These are phyloP conservation scores for Blastomyces percursus DNA, from an alignment of 2,329 filamentous ascomycete species.

Conservation along the genomic window DNA sequence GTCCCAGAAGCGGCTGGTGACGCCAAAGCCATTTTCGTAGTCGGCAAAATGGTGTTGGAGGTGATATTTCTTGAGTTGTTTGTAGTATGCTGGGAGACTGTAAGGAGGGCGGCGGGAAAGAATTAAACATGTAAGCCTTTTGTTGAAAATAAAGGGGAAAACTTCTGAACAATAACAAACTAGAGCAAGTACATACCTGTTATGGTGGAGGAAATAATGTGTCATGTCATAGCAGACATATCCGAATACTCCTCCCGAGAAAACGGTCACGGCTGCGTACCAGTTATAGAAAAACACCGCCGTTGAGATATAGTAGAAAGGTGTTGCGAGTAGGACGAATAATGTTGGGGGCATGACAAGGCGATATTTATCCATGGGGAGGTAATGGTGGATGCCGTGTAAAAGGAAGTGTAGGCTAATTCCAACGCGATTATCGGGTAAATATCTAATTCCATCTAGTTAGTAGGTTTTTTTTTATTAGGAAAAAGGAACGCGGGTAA, in stretches of 20 bases:
- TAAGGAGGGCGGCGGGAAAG: conserved; percentile 8
- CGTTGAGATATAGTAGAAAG: conserved; percentile 90
- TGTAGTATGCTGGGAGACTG: conserved; percentile 76
- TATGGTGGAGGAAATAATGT: conserved; percentile 97
- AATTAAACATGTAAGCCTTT: conserved; percentile 2
- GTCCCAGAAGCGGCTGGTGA: conserved; percentile 96
- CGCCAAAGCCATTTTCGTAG: conserved; percentile 94
- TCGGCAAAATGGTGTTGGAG: conserved; percentile 96
- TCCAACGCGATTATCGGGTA: conserved; percentile 82
- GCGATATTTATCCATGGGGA: conserved; percentile 97
- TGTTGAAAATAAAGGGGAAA: not conserved
- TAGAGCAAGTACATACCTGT: conserved; percentile 49
- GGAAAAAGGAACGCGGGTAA: not conserved
- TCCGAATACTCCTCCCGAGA: conserved; percentile 83
- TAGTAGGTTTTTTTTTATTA: no score
- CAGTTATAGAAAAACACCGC: conserved; percentile 72
- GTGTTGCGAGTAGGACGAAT: conserved; percentile 69
- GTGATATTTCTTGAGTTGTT: conserved; percentile 91
- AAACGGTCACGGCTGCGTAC: conserved; percentile 67
- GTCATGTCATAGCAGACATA: conserved; percentile 96
- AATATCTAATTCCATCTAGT: conserved; percentile 45
- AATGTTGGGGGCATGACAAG: conserved; percentile 94
- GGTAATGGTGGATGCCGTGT: conserved; percentile 94
- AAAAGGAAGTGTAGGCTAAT: conserved; percentile 85
- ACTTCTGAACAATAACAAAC: not conserved